Conservation (phyloP, 495 filamentous ascomycete species). For the Neurospora tetrasperma region DNA sequence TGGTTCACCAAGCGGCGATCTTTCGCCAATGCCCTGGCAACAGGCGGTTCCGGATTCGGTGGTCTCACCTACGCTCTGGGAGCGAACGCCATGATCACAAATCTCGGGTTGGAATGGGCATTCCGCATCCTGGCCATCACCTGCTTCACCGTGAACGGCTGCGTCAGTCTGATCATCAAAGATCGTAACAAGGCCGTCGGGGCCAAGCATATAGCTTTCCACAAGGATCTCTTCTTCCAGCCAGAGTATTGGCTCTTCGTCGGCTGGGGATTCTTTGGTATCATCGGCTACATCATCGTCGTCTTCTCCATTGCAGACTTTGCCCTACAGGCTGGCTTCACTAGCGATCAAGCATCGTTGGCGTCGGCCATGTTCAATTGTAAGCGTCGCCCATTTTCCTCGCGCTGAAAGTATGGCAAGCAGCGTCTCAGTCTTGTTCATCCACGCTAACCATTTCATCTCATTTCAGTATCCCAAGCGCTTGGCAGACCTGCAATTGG, state of each 20-base stretch:
- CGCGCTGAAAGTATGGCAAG: constrained; percentile 26
- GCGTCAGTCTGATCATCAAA: constrained; percentile 48
- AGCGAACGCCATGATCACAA: constrained; percentile 50
- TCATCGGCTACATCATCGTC: constrained; percentile 63
- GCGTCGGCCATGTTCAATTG: constrained; percentile 65
- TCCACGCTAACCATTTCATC: neutral
- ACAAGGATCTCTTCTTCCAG: constrained; percentile 49
- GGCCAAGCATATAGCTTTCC: constrained; percentile 52
- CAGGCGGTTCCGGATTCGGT: constrained; percentile 65
- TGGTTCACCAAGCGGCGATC: constrained; percentile 66
- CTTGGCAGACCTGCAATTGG: constrained; percentile 54
- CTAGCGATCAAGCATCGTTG: constrained; percentile 54
- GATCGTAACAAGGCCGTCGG: constrained; percentile 61
- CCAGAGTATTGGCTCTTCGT: constrained; percentile 55
- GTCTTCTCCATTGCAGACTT: constrained; percentile 66
- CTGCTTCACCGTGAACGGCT: constrained; percentile 45
- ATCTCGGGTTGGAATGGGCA: constrained; percentile 51
- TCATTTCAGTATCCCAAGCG: constrained; percentile 29
- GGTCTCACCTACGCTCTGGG: constrained; percentile 53
- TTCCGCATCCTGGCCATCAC: constrained; percentile 59
- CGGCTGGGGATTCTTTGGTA: constrained; percentile 57
- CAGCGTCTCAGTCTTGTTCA: neutral
- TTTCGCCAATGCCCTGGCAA: constrained; percentile 63
- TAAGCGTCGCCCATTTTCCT: constrained; percentile 22
- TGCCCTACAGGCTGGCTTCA: constrained; percentile 51